Evolutionary conservation across 73 alveolate species (phyloP).

Genomic region (Breviolum minutum): DNA sequence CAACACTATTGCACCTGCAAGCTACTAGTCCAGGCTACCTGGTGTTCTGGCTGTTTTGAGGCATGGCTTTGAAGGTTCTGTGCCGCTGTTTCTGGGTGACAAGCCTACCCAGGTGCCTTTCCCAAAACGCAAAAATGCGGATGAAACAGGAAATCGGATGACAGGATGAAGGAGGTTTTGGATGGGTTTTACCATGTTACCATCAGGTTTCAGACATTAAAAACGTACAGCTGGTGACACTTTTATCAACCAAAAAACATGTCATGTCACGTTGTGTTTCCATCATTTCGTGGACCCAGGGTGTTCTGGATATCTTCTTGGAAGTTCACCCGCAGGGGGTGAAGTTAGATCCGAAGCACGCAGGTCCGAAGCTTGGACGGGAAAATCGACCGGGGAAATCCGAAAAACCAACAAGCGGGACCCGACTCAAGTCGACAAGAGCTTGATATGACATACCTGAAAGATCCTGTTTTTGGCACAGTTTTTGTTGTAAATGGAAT

Average conservation of each 20-base stretch:
- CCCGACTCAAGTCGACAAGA: neutral
- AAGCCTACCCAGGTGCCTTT: slow-evolving; percentile 57
- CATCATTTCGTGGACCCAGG: neutral
- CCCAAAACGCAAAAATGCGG: neutral
- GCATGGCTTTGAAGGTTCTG: slow-evolving; percentile 83
- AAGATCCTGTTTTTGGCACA: neutral
- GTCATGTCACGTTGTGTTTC: neutral
- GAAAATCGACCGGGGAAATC: neutral
- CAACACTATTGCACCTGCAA: neutral
- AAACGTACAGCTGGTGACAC: neutral
- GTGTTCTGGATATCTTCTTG: slow-evolving; percentile 68
- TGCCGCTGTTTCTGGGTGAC: slow-evolving; percentile 30
- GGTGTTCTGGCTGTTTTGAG: neutral
- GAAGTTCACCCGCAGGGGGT: slow-evolving; percentile 92
- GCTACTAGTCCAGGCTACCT: too few relatives aligned
- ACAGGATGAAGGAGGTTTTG: neutral
- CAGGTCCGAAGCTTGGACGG: neutral
- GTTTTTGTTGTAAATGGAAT: neutral
- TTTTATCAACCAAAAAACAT: neutral
- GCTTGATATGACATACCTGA: too few relatives aligned
- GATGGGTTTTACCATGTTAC: neutral
- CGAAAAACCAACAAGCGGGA: neutral
- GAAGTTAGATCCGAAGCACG: slow-evolving; percentile 24
- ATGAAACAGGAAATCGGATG: too few relatives aligned
- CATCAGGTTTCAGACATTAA: neutral